These are phyloP conservation scores for Heimioporus sp. DNA, from an alignment of 768 basidiomycete genomes.

Conservation along the genomic window DNA sequence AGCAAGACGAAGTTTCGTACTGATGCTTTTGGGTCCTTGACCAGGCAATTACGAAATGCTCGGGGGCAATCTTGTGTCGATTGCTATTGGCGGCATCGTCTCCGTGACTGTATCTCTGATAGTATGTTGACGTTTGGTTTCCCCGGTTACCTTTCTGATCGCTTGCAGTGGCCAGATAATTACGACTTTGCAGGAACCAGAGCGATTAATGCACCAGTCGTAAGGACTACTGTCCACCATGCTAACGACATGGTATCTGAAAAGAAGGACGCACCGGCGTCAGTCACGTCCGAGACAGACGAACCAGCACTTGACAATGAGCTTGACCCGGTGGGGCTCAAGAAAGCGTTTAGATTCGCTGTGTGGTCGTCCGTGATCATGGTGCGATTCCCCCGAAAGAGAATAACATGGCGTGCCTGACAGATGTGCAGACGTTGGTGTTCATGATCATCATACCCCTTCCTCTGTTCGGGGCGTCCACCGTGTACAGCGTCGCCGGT, in stretches of 20 bases:
- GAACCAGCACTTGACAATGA: slow-evolving; percentile 47
- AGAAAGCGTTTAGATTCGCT: slow-evolving; percentile 80
- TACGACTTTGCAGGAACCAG: slow-evolving; percentile 82
- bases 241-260: slow-evolving; percentile 32
- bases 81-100: slow-evolving; percentile 78
- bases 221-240: slow-evolving; percentile 12
- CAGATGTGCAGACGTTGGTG: slow-evolving; percentile 45
- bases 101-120: slow-evolving; percentile 62
- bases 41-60: slow-evolving; percentile 68
- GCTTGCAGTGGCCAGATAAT: slow-evolving; percentile 66
- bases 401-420: neutral
- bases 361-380: slow-evolving; percentile 67
- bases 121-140: slow-evolving; percentile 36
- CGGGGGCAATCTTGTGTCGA: slow-evolving; percentile 85
- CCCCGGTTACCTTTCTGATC: neutral
- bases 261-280: slow-evolving; percentile 33
- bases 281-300: slow-evolving; percentile 38
- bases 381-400: slow-evolving; percentile 32
- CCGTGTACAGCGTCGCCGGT: slow-evolving; percentile 62
- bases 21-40: neutral
- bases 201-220: slow-evolving; percentile 56
- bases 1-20: neutral
- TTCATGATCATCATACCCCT: slow-evolving; percentile 77
- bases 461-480: slow-evolving; percentile 81
- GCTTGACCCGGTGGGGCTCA: slow-evolving; percentile 60